phyloP scores from a whole-genome alignment of 305 asterid genomes.

The Fraxinus albicans region DNA sequence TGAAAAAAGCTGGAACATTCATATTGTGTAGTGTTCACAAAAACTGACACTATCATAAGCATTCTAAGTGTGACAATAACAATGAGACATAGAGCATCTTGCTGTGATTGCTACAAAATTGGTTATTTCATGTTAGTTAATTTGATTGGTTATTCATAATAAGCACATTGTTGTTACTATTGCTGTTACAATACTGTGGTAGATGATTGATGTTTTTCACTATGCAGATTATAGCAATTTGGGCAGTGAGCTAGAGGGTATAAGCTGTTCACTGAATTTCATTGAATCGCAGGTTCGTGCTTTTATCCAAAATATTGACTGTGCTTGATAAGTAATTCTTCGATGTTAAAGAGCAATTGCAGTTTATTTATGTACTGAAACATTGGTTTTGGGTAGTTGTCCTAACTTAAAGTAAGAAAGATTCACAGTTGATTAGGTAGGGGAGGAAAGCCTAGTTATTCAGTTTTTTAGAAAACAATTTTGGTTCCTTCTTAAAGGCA shows the following conservation, averaged over 20 bases:
- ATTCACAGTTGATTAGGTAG: not conserved
- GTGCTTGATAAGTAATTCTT: slow-evolving; percentile 12
- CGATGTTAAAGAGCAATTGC: slow-evolving; percentile 11
- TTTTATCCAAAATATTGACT: slow-evolving; percentile 15
- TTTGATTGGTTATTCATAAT: not conserved
- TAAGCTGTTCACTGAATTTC: slow-evolving; percentile 53
- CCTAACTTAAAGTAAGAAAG: not conserved
- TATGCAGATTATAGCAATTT: slow-evolving; percentile 51
- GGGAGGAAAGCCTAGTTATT: not conserved
- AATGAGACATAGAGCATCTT: slow-evolving; percentile 2
- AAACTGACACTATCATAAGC: not conserved
- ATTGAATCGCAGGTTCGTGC: slow-evolving; percentile 60
- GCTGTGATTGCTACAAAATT: not conserved
- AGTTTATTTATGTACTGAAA: slow-evolving; percentile 8
- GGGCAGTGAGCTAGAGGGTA: slow-evolving; percentile 61
- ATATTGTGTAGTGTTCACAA: not conserved
- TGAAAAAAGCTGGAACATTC: not conserved
- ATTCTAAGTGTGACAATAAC: not conserved
- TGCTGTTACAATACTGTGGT: not conserved
- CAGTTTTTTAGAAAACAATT: not conserved
- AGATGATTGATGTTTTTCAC: slow-evolving; percentile 1
- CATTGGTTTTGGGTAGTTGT: not conserved
- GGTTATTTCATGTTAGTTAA: not conserved
- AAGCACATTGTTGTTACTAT: not conserved
- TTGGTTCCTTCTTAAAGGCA: not conserved